These are phyloP conservation scores for Orbilia blumenaviensis DNA, from an alignment of 2,329 filamentous ascomycete species.

Conservation along the genomic window DNA sequence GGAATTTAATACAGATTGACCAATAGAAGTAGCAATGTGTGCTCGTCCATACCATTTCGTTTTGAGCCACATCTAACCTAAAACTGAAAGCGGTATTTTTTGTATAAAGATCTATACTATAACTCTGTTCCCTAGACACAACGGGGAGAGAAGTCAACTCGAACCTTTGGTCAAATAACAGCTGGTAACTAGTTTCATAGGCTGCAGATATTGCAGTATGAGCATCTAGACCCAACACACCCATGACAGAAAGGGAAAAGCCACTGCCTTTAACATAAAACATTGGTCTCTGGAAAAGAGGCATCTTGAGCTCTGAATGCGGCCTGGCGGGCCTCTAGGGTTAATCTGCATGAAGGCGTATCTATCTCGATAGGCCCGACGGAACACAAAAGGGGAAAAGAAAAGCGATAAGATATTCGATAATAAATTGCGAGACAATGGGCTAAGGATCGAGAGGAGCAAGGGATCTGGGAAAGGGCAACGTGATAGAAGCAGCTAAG, in stretches of 20 bases:
- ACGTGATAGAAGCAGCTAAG: neutral
- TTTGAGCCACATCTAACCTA: neutral
- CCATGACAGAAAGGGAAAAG: neutral
- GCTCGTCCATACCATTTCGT: neutral
- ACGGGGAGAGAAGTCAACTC: neutral
- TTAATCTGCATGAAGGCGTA: neutral
- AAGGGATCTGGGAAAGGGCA: neutral
- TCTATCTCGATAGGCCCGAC: neutral
- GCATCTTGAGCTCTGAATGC: neutral
- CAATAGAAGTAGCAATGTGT: neutral
- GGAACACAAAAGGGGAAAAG: neutral
- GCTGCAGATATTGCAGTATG: neutral
- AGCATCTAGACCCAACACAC: neutral
- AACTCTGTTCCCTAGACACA: neutral
- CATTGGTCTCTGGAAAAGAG: neutral
- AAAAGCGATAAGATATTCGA: neutral
- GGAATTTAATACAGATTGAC: neutral
- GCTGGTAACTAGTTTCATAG: neutral
- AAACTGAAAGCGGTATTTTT: neutral
- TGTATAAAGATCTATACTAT: too few relatives aligned
- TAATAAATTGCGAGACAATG: neutral
- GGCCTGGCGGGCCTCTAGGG: neutral
- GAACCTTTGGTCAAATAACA: neutral
- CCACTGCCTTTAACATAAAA: constrained; percentile 4
- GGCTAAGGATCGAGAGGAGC: neutral